A percentile compares a stretch with the other conserved stretches of the same genome.
Evolutionary conservation across 768 basidiomycete species (phyloP).

Genomic region (Termitomyces sp.): DNA sequence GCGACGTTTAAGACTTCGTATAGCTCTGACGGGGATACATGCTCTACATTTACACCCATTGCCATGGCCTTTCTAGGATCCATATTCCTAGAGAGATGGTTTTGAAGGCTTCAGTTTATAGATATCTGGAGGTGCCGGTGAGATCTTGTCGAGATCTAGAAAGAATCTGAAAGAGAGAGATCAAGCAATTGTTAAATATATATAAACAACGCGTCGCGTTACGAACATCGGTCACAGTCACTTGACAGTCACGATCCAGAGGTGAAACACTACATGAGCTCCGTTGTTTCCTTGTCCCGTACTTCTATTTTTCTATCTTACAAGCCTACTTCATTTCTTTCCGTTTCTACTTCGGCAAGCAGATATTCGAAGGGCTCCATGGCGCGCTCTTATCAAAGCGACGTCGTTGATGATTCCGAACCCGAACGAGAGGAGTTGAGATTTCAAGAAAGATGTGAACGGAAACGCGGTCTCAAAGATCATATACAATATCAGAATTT

Average conservation of each 20-base stretch:
- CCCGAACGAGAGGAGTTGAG: constrained; percentile 51
- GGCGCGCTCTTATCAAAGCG: constrained; percentile 15
- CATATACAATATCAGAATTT: neutral
- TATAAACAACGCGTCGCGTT: constrained; percentile 44
- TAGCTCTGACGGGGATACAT: constrained; percentile 57
- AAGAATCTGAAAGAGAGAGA: neutral
- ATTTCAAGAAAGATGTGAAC: constrained; percentile 13
- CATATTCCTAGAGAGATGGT: constrained; percentile 14
- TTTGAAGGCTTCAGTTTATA: neutral
- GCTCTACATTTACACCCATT: constrained; percentile 30
- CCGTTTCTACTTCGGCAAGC: neutral
- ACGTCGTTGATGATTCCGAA: constrained; percentile 65
- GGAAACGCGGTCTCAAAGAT: neutral
- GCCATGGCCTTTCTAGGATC: constrained; percentile 20
- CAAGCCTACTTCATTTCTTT: neutral
- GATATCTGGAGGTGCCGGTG: too few species aligned
- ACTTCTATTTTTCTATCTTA: neutral
- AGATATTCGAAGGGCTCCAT: neutral
- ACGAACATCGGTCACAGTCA: constrained; percentile 12
- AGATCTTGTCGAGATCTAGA: neutral
- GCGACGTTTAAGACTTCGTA: constrained; percentile 61
- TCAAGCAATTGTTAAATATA: constrained; percentile 16
- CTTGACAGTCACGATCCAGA: neutral
- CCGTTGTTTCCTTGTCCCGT: constrained; percentile 1
- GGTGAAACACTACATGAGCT: neutral